Evolutionary conservation across 176 grass and related monocot species (phyloP), one percentile per base, ranked within the genome.

Genomic region (Carex myosuroides): DNA sequence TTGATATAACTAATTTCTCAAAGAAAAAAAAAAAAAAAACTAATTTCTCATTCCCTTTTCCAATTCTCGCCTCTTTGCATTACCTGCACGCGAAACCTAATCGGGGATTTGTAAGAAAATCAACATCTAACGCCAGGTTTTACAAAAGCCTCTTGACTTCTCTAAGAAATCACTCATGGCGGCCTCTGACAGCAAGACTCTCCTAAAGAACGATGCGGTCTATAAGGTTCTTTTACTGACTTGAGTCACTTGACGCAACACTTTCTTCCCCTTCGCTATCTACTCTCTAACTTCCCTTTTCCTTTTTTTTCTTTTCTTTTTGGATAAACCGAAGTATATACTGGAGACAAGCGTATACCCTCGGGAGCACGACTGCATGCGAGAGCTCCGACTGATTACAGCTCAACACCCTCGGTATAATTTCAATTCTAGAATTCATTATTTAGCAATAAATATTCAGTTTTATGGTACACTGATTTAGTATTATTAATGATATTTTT

Each of bases 321-420:
- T 39, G 12, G 9, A 12, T 33, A 29, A 59, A 63, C 9, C 3
- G 39, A 59, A 92, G 92, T 92, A 97, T 64, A 88, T 92, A 64
- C 18, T 94, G 77, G 85, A 92, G 50, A 94, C 87, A 41, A 64
- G 79, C 70, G 92, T 92, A 70, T 86, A 91, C 78, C 90, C 92
- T 52, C 80, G 94, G 18, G 94, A 94, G 90, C 71, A 85, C 53
- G 92, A 91, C 77, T 54, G 57, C 80, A 16, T 92, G 87, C 87
- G 87, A 26, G 92, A 97, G 90, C 90, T 97, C 78, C 85, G 94
- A 0, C 87, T 83, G 32, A 68, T 92, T 67, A 87, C 92, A 24
- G 6, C 64, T 16, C n/a, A 91, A 30, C 90, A 97, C 70, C 64
- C 66, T 58, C 16, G 11, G 91, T 94, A 53, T 13, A 37, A 63